Base-by-base conservation (phyloP, 2,329 filamentous ascomycete genomes). In the Beauveria scarabaeidicola region DNA sequence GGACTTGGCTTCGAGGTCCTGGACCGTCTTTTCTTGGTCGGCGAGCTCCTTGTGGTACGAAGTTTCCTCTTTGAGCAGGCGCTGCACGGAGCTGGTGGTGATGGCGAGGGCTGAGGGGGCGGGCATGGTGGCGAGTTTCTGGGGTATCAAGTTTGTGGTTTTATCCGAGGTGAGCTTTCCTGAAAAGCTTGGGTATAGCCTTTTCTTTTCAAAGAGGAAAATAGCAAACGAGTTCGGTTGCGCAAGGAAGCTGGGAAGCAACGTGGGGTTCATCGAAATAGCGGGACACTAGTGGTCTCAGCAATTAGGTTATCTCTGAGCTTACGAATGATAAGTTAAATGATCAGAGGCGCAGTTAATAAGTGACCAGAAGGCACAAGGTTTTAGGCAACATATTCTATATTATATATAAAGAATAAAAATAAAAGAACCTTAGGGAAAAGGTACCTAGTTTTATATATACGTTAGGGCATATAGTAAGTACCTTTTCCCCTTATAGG, bases 31-130 rank as follows among this genome's bases (percentile, higher is more conserved):
- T 66, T 89, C 81, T 71, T 97, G 92, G 64, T 87, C 79, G 64
- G 82, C 78, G 21, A 92, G 81, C 73, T 99, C 94, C 70, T 88
- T 88, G 78, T 92, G 88, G 77, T 99, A 97, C 67, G 87, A 93
- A 43, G 82, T 79, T 73, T 97, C 90, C 74, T 99, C 94, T 74
- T 96, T 97, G 65, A 96, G 84, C 52, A 97, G 83, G 61, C 94
- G 90, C 67, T 83, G 80, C 65, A 97, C 84, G 21, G 90, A 85
- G 63, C 87, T 84, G 25, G 90, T 94, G 48, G 88, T 86, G 70
- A 97, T 94, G 67, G 84, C 75, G 71, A 97, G 84, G 66, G 86
- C 82, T 1, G 87, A 86, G 48, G 89, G 89, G 36, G 90, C 81
- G 3, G 90, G 81, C 91, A 96, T 96, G 53, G 54, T 74, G 65